A percentile compares a stretch with the other conserved stretches of the same genome.
Conservation (phyloP, 495 filamentous ascomycete genomes). For the Penicillium odoratum region DNA sequence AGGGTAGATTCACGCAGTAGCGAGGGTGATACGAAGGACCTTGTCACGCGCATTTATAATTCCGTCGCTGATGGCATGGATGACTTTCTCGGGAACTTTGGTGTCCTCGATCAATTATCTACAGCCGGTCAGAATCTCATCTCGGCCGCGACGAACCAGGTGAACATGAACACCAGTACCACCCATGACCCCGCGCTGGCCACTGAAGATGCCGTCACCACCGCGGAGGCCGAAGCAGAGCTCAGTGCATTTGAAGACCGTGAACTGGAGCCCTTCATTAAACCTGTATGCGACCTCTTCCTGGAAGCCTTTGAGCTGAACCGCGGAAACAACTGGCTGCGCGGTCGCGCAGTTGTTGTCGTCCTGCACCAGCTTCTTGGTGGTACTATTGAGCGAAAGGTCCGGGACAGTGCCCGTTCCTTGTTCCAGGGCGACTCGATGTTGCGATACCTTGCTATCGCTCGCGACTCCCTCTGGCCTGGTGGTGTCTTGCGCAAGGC, state of each 20-base stretch:
- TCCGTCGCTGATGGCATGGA: conserved; percentile 98
- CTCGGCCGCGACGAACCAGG: conserved; percentile 79
- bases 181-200: conserved; percentile 39
- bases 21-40: conserved; percentile 74
- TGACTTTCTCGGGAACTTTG: conserved; percentile 92
- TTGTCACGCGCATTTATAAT: conserved; percentile 92
- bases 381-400: conserved; percentile 89
- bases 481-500: conserved; percentile 57
- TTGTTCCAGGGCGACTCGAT: conserved; percentile 76
- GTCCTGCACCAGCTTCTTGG: conserved; percentile 71
- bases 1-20: conserved; percentile 46
- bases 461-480: conserved; percentile 80
- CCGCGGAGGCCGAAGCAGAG: conserved; percentile 92
- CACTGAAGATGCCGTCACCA: conserved; percentile 63
- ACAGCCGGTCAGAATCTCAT: conserved; percentile 91
- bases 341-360: conserved; percentile 90
- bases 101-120: conserved; percentile 91
- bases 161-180: conserved; percentile 41
- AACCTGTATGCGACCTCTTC: conserved; percentile 97
- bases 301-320: conserved; percentile 95
- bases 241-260: conserved; percentile 89
- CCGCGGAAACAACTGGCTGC: conserved; percentile 88
- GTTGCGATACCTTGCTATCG: conserved; percentile 67
- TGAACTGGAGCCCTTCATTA: conserved; percentile 92
- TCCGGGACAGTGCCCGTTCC: conserved; percentile 73